Evolutionary conservation across 2,329 filamentous ascomycete species (phyloP).

Genomic region (Pezicula neosporulosa): DNA sequence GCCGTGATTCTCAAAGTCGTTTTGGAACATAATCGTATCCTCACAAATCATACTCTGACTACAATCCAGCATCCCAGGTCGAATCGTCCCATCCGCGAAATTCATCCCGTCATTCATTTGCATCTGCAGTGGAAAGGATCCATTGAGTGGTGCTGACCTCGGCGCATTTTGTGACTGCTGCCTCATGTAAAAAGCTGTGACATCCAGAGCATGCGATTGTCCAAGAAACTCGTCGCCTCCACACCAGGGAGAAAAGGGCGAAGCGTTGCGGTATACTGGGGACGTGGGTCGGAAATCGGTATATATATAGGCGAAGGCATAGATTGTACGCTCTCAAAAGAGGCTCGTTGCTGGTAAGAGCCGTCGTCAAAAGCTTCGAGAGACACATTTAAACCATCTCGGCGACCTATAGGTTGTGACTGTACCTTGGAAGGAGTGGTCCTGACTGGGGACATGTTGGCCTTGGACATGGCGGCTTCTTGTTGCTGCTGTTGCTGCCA

Average conservation of each 20-base stretch:
- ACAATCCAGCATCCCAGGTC: constrained; percentile 18
- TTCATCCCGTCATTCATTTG: constrained; percentile 18
- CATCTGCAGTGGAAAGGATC: constrained; percentile 13
- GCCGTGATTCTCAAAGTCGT: too few relatives aligned
- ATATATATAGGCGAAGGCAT: constrained; percentile 22
- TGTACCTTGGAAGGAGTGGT: constrained; percentile 7
- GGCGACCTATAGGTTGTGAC: not conserved
- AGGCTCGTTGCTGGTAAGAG: constrained; percentile 9
- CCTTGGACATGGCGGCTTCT: not conserved
- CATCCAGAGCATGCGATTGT: constrained; percentile 14
- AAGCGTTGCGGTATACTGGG: constrained; percentile 19
- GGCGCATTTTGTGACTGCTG: constrained; percentile 10
- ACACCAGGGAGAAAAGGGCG: constrained; percentile 21
- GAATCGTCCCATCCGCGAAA: constrained; percentile 18
- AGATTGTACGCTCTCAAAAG: constrained; percentile 14
- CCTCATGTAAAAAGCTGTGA: constrained; percentile 19
- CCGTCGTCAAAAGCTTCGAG: constrained; percentile 10
- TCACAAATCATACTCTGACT: not conserved
- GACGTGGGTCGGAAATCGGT: constrained; percentile 21
- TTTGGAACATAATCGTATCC: too few relatives aligned
- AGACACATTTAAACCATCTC: too few relatives aligned
- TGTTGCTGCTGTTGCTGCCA: constrained; percentile 10
- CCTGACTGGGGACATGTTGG: not conserved
- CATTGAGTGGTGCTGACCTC: constrained; percentile 9
- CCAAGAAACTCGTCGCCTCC: constrained; percentile 21